Percentiles rank a stretch among this genome's conserved stretches.
These are phyloP conservation scores for Backusella mclennaniae DNA, from an alignment of 192 early-diverging fungal genomes.

Conservation along the genomic window DNA sequence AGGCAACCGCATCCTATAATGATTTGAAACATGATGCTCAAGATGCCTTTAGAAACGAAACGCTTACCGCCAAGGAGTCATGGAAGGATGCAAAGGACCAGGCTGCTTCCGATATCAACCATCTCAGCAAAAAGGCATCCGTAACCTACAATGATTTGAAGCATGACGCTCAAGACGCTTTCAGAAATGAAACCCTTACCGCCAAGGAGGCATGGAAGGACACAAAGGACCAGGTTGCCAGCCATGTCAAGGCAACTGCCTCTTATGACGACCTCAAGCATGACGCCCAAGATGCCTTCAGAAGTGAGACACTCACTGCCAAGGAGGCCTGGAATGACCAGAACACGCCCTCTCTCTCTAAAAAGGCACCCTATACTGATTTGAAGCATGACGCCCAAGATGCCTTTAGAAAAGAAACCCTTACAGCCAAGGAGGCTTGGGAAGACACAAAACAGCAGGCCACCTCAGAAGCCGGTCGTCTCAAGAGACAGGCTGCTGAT, in stretches of 20 bases:
- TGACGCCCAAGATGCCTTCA: not conserved
- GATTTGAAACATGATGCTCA: not conserved
- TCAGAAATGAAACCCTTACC: not conserved
- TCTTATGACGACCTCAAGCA: not conserved
- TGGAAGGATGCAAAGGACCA: not conserved
- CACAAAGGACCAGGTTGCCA: not conserved
- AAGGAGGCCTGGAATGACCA: not conserved
- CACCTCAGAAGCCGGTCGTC: not conserved
- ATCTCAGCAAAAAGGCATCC: not conserved
- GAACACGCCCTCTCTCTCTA: no score
- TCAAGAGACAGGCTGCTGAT: not conserved
- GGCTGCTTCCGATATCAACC: not conserved
- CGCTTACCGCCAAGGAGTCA: not conserved
- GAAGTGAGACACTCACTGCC: not conserved
- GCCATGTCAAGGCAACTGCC: not conserved
- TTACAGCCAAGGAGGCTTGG: not conserved
- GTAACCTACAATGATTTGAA: not conserved
- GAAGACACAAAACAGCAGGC: slow-evolving; percentile 4
- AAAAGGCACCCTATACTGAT: not conserved
- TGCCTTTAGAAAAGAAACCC: not conserved
- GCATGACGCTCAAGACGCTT: not conserved
- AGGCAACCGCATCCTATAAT: not conserved
- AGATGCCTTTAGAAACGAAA: not conserved
- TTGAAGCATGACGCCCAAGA: not conserved
- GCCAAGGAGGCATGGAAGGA: not conserved